Evolutionary conservation across 345 rosid species (phyloP).

Genomic region (Populus euphratica): DNA sequence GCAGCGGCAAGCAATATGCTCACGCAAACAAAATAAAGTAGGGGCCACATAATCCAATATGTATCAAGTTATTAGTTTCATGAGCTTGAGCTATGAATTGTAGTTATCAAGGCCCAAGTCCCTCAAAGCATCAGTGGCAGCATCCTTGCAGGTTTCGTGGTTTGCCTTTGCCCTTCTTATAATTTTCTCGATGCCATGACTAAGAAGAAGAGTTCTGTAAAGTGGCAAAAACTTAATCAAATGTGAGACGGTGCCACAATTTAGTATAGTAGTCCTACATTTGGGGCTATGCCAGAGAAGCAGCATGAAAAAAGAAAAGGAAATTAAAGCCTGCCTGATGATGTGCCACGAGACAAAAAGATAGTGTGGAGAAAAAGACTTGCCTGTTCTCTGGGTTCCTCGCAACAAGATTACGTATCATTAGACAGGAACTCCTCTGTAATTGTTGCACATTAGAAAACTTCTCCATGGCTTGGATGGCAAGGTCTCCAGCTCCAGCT

Average conservation of each 20-base stretch:
- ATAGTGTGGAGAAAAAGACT: not conserved
- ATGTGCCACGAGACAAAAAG: too few species aligned
- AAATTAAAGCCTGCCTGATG: too few species aligned
- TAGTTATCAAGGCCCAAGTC: slow-evolving; percentile 84
- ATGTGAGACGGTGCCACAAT: too few species aligned
- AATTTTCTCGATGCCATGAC: slow-evolving; percentile 62
- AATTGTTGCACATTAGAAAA: slow-evolving; percentile 64
- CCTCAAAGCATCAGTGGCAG: slow-evolving; percentile 87
- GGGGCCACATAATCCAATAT: not conserved
- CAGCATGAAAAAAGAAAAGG: not conserved
- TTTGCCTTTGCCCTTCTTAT: slow-evolving; percentile 71
- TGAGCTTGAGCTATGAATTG: slow-evolving; percentile 36
- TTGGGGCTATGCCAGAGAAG: not conserved
- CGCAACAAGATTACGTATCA: slow-evolving; percentile 84
- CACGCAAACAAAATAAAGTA: not conserved
- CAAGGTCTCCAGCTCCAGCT: slow-evolving; percentile 92
- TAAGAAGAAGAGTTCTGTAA: slow-evolving; percentile 62
- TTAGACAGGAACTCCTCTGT: slow-evolving; percentile 74
- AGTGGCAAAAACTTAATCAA: not conserved
- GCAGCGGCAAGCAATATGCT: not conserved
- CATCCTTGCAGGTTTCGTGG: slow-evolving; percentile 62
- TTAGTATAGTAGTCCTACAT: not conserved
- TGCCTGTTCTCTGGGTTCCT: slow-evolving; percentile 87
- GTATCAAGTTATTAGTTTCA: not conserved
- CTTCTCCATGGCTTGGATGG: slow-evolving; percentile 78